phyloP scores from a whole-genome alignment of 441 rosid species.

The Populus tomentosa region DNA sequence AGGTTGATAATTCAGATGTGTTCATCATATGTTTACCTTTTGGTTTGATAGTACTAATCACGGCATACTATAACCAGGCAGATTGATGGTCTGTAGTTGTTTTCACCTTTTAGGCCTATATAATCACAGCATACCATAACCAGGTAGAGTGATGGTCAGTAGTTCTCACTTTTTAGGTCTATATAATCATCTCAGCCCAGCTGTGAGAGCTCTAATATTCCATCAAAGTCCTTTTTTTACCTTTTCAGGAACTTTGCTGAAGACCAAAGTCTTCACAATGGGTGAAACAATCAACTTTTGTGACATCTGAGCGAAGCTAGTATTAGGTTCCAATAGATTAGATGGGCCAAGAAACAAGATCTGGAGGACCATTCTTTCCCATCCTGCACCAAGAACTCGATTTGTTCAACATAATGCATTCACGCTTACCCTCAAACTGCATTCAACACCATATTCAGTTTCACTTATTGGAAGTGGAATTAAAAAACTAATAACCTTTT shows the following conservation, averaged over 20 bases:
- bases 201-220: not conserved
- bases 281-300: slow-evolving; percentile 94
- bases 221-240: slow-evolving; percentile 26
- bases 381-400: slow-evolving; percentile 45
- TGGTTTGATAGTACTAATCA: not conserved
- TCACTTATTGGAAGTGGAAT: no score
- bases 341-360: slow-evolving; percentile 92
- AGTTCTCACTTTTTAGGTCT: not conserved
- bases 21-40: not conserved
- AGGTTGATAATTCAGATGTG: not conserved
- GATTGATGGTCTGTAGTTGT: not conserved
- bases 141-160: no score
- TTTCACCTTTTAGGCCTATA: no score
- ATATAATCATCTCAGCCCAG: not conserved
- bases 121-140: no score
- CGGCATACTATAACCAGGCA: not conserved
- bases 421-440: slow-evolving; percentile 5
- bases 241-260: slow-evolving; percentile 97
- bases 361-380: slow-evolving; percentile 99
- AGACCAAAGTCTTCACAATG: slow-evolving; percentile 85
- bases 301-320: slow-evolving; percentile 92
- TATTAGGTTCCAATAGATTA: slow-evolving; percentile 86
- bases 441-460: slow-evolving; percentile 9
- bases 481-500: no score
- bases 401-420: slow-evolving; percentile 7